Conservation (phyloP, 179 eudicot species). For the Spergularia azorica region DNA sequence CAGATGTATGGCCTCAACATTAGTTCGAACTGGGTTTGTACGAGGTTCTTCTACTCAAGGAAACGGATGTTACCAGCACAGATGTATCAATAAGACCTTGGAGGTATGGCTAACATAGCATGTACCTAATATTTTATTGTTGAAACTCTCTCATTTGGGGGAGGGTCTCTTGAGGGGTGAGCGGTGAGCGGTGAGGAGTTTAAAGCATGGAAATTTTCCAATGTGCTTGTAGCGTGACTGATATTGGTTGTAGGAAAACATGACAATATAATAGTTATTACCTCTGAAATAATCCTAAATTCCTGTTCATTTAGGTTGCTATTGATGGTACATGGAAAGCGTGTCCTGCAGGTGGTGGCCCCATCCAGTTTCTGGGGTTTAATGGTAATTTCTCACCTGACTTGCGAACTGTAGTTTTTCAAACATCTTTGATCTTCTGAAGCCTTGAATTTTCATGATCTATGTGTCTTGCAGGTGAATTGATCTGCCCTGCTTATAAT, state of each 20-base stretch:
- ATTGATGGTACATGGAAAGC: slow-evolving; percentile 89
- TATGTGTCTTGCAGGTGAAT: slow-evolving; percentile 55
- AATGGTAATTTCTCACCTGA: slow-evolving; percentile 55
- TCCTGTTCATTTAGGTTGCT: slow-evolving; percentile 54
- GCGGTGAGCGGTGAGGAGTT: background rate
- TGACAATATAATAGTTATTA: background rate
- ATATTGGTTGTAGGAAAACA: background rate
- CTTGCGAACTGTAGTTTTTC: background rate
- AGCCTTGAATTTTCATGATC: background rate
- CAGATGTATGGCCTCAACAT: slow-evolving; percentile 96
- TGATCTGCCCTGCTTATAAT: slow-evolving; percentile 84
- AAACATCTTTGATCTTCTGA: background rate
- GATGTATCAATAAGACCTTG: slow-evolving; percentile 68
- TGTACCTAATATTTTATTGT: background rate
- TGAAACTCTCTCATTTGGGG: background rate
- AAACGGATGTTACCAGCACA: slow-evolving; percentile 97
- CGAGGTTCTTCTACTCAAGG: slow-evolving; percentile 93
- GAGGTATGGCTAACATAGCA: slow-evolving; percentile 53
- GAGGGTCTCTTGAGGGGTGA: background rate
- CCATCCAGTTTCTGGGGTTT: slow-evolving; percentile 79
- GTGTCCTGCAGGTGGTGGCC: slow-evolving; percentile 88
- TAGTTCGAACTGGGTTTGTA: slow-evolving; percentile 95
- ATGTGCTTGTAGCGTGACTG: background rate
- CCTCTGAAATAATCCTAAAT: slow-evolving; percentile 6
- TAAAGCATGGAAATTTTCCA: background rate